A percentile compares a stretch with the other conserved stretches of the same genome.
These are phyloP conservation scores for Cyberlindnera mississippiensis DNA, from an alignment of 805 yeast species.

Conservation along the genomic window DNA sequence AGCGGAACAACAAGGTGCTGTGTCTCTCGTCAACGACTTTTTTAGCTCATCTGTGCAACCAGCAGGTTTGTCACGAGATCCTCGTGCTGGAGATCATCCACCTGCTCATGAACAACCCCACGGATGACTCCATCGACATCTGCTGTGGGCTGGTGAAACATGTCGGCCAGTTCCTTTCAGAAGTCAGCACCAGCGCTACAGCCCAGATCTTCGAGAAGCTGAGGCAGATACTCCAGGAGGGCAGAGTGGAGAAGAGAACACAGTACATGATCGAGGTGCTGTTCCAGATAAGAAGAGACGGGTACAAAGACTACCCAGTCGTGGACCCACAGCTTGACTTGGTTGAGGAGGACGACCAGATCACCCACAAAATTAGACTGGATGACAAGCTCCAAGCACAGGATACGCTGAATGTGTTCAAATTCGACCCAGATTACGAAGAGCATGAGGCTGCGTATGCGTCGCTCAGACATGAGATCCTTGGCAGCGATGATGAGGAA, in stretches of 20 bases:
- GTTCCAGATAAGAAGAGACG: constrained; percentile 45
- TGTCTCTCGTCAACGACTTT: constrained; percentile 46
- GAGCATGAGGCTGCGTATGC: constrained; percentile 47
- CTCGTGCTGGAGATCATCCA: constrained; percentile 50
- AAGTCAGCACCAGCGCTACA: constrained; percentile 40
- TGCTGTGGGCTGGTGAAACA: constrained; percentile 45
- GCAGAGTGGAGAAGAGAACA: constrained; percentile 38
- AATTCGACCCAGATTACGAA: constrained; percentile 47
- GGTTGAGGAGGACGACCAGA: constrained; percentile 60
- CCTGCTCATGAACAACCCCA: constrained; percentile 42
- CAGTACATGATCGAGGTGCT: constrained; percentile 47
- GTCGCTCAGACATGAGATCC: constrained; percentile 25
- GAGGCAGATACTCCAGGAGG: constrained; percentile 56
- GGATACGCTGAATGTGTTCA: constrained; percentile 47
- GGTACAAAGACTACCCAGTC: constrained; percentile 36
- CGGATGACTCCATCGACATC: constrained; percentile 54
- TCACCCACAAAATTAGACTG: constrained; percentile 51
- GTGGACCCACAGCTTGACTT: constrained; percentile 49
- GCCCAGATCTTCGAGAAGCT: constrained; percentile 56
- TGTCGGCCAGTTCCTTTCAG: constrained; percentile 49
- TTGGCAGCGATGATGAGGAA: constrained; percentile 40
- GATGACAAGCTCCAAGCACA: constrained; percentile 47
- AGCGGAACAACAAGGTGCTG: constrained; percentile 39
- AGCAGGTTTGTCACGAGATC: constrained; percentile 54
- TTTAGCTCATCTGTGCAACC: constrained; percentile 60